These are phyloP conservation scores for Physcia stellaris DNA, from an alignment of 495 filamentous ascomycete genomes.

Conservation along the genomic window DNA sequence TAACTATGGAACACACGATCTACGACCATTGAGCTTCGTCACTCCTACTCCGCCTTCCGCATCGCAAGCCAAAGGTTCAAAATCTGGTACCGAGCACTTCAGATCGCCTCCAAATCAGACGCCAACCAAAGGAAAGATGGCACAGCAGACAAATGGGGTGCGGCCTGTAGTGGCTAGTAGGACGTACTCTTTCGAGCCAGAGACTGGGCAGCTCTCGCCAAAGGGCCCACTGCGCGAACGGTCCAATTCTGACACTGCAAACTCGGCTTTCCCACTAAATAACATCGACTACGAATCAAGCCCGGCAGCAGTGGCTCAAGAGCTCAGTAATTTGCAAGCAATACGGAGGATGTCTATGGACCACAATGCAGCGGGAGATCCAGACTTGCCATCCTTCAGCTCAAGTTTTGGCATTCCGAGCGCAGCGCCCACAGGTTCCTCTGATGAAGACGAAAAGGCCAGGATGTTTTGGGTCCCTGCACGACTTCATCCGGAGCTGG, in stretches of 20 bases:
- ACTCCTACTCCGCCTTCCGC: constrained; percentile 32
- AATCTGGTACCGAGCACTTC: constrained; percentile 29
- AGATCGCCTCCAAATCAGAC: constrained; percentile 13
- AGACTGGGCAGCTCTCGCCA: constrained; percentile 40
- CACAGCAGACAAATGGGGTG: constrained; percentile 27
- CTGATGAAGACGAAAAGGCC: constrained; percentile 75
- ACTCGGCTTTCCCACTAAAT: constrained; percentile 68
- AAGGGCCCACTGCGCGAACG: constrained; percentile 43
- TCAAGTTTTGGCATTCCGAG: constrained; percentile 49
- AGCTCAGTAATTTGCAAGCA: constrained; percentile 89
- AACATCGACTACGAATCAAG: constrained; percentile 87
- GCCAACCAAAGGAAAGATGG: constrained; percentile 8
- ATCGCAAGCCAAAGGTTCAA: constrained; percentile 14
- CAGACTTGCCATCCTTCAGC: constrained; percentile 79
- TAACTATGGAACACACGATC: constrained; percentile 46
- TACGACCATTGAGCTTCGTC: constrained; percentile 52
- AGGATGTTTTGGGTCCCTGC: constrained; percentile 93
- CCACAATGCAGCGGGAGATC: constrained; percentile 77
- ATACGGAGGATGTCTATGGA: constrained; percentile 98
- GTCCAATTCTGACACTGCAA: constrained; percentile 52
- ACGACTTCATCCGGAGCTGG: constrained; percentile 83
- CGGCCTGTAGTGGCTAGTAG: constrained; percentile 25
- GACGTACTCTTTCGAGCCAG: constrained; percentile 34
- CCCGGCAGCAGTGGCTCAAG: constrained; percentile 83
- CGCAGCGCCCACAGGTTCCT: constrained; percentile 53